phyloP scores from a whole-genome alignment of 139 green algal species.

The Nannochloris sp. region DNA sequence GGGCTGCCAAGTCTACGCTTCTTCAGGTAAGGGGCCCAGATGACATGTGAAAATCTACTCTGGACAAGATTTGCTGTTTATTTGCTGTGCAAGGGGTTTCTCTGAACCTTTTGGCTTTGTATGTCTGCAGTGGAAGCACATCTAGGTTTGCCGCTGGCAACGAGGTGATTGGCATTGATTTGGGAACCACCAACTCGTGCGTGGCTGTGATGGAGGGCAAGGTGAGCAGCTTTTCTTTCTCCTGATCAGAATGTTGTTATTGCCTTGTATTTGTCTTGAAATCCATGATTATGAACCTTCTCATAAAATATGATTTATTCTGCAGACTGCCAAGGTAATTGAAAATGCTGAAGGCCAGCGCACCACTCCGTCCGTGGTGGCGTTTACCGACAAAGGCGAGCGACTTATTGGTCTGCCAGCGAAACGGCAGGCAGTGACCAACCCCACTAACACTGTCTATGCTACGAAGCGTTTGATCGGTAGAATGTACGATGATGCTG shows the following conservation, averaged over 20 bases:
- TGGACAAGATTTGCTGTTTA: not conserved
- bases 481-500: constrained; percentile 78
- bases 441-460: constrained; percentile 95
- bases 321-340: constrained; percentile 85
- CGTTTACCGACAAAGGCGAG: constrained; percentile 91
- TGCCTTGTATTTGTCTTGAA: not conserved
- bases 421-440: constrained; percentile 97
- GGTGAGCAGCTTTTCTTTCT: constrained; percentile 32
- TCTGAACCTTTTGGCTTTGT: not conserved
- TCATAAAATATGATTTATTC: not conserved
- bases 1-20: not conserved
- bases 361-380: constrained; percentile 96
- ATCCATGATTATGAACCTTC: not conserved
- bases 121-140: constrained; percentile 21
- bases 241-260: not conserved
- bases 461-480: constrained; percentile 97
- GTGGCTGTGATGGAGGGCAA: constrained; percentile 99
- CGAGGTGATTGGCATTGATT: constrained; percentile 97
- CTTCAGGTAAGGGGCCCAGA: not conserved
- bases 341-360: constrained; percentile 96
- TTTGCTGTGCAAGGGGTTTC: not conserved
- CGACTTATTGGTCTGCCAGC: constrained; percentile 87
- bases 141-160: constrained; percentile 32
- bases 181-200: constrained; percentile 99
- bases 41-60: not conserved